Percentiles rank a stretch among this genome's conserved stretches.
phyloP scores from a whole-genome alignment of 352 stramenopile genomes.

The Globisporangium emineosum region DNA sequence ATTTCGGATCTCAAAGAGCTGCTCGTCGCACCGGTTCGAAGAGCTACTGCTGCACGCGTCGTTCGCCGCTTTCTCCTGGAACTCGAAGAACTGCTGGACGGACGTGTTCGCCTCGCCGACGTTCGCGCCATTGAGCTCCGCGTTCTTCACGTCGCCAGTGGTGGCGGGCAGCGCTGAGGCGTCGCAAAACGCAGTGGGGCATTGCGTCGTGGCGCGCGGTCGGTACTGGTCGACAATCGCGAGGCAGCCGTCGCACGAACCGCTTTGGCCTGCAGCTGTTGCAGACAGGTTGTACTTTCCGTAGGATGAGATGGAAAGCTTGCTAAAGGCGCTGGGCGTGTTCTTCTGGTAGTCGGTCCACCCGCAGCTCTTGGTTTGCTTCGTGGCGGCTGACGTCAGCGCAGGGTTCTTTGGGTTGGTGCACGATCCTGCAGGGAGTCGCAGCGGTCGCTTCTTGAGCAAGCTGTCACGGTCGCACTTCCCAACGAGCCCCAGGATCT shows the following conservation, averaged over 20 bases:
- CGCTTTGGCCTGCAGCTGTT: conserved; percentile 25
- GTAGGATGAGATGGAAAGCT: conserved; percentile 17
- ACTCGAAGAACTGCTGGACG: conserved; percentile 36
- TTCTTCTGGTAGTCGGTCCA: conserved; percentile 11
- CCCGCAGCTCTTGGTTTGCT: not conserved
- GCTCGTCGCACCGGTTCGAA: conserved; percentile 18
- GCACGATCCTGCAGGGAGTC: not conserved
- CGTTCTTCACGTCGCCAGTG: conserved; percentile 12
- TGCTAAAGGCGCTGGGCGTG: not conserved
- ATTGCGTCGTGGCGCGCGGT: conserved; percentile 34
- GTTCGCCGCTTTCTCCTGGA: conserved; percentile 38
- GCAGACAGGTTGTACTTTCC: conserved; percentile 53
- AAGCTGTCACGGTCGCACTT: conserved; percentile 12
- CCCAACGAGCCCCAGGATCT: not conserved
- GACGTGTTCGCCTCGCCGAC: conserved; percentile 25
- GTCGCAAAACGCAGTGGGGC: conserved; percentile 30
- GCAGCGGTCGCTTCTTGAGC: conserved; percentile 13
- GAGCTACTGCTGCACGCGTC: conserved; percentile 37
- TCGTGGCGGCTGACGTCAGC: not conserved
- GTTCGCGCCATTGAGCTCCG: conserved; percentile 21
- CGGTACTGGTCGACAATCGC: conserved; percentile 46
- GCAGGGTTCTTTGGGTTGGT: not conserved
- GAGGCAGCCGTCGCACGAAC: conserved; percentile 44
- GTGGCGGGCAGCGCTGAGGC: not conserved
- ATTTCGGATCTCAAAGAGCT: conserved; percentile 16